Evolutionary conservation across 2,329 filamentous ascomycete species (phyloP), one percentile per base, ranked within the genome.

Genomic region (Colletotrichum aenigma): DNA sequence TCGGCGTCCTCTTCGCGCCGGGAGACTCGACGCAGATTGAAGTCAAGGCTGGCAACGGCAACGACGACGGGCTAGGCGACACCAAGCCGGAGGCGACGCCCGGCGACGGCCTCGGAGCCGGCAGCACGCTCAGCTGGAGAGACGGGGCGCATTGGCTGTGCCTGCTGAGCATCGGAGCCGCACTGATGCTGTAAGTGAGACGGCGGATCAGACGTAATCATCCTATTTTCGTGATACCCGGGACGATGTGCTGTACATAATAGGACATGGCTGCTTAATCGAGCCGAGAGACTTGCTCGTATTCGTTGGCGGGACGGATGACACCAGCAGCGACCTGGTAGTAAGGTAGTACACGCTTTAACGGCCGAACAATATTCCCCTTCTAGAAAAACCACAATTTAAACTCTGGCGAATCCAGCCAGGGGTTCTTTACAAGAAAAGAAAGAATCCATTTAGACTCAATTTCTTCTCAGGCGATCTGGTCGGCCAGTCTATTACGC

Each of bases 1-100:
- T 90, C 32, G 87, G 87, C 18, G 80, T 89, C 24, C 82, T 91
- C 48, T 89, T 91, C 78, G 88, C 88, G 10, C 89, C 89, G 0
- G 88, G 87, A n/a, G 86, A 88, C 75, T 84, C 88, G 24, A 89
- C 87, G 0, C 79, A 85, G 13, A 79, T 90, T n/a, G 80, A 89
- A 75, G 84, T 84, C 26, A 76, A 76, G 71, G 65, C 64, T 78
- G 65, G 67, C 30, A 52, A 76, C 28, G 78, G 77, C 30, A 75
- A 75, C 48, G 76, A 75, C 1, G 71, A 83, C 71, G 82, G 81
- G 24, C 77, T 82, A 12, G 80, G 83, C 71, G 79, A 81, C 43
- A 75, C 78, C 30, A 79, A 79, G 67, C 79, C 81, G 2, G 80
- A 81, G 64, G 83, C 81, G n/a, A 77, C 76, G 24, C 77, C 83